Base-by-base conservation (phyloP, 2,329 filamentous ascomycete species). In the Bimuria novae-zelandiae region DNA sequence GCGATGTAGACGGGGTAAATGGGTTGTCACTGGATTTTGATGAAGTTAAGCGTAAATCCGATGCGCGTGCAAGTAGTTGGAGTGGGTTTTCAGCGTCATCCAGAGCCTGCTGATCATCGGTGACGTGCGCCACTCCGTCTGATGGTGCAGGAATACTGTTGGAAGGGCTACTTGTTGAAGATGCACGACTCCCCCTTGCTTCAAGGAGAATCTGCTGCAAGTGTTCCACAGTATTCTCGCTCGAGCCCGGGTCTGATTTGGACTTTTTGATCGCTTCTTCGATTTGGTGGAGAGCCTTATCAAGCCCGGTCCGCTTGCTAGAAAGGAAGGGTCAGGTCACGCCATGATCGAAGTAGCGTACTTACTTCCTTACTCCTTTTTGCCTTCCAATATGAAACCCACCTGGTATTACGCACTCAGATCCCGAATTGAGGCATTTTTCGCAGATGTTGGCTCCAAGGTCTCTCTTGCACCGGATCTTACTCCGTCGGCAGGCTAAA, bases 81-180 rank as follows among this genome's bases (percentile, higher is more conserved):
- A 90, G 75, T 0, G 88, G 88, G 55, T 90, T 91, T 64, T 91
- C 88, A 3, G 88, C 88, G 67, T 89, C 88, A 60, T 90, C 87
- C 22, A 89, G 76, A 11, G 84, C 80, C 27, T 88, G 78, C 30
- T 73, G 70, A 22, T 73, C 71, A 29, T 77, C 71, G n/a, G 66
- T 67, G 21, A 69, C 61, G 7, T 63, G 61, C 56, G 37, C 63
- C 64, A 46, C 64, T 67, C 33, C 63, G 68, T 62, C 57, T 63
- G 50, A 47, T 49, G 45, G 49, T 12, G 45, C 45, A 54, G 44
- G 43, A 41, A 23, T 54, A 45, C 40, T 61, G 43, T 25, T 57
- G 37, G 47, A 64, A 59, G 30, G 19, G 55, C 78, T 48, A 70
- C 17, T 36, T 29, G 19, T 25, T n/a, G 27, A 37, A 8, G 49